A percentile compares a stretch with the other conserved stretches of the same genome.
Evolutionary conservation across 2,329 filamentous ascomycete species (phyloP).

Genomic region (Cladosporium sp.): DNA sequence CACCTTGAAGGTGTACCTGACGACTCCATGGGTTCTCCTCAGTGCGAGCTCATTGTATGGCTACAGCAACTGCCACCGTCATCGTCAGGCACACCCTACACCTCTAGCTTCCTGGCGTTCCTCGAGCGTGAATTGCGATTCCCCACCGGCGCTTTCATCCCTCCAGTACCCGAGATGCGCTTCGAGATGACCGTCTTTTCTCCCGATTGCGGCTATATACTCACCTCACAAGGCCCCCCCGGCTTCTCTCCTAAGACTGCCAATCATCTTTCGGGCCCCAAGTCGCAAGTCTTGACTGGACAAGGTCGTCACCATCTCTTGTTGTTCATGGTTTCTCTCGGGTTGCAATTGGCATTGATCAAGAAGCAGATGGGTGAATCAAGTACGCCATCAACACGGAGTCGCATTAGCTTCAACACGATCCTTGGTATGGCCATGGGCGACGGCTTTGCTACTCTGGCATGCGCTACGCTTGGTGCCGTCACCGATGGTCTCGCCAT

Average conservation of each 20-base stretch:
- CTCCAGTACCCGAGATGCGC: constrained; percentile 51
- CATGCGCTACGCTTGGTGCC: constrained; percentile 55
- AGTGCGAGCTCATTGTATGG: constrained; percentile 88
- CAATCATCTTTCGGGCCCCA: constrained; percentile 57
- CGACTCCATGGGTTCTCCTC: constrained; percentile 63
- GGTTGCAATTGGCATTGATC: constrained; percentile 56
- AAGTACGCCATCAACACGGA: constrained; percentile 64
- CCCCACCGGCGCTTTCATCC: constrained; percentile 58
- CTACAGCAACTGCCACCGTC: constrained; percentile 61
- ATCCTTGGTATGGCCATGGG: constrained; percentile 62
- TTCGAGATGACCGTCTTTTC: constrained; percentile 65
- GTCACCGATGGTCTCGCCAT: constrained; percentile 58
- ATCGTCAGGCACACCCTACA: constrained; percentile 28
- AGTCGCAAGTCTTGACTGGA: constrained; percentile 54
- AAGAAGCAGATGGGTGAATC: constrained; percentile 65
- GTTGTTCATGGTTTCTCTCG: constrained; percentile 51
- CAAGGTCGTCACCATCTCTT: constrained; percentile 54
- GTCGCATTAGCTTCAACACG: constrained; percentile 64
- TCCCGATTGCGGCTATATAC: constrained; percentile 65
- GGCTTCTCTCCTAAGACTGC: constrained; percentile 53
- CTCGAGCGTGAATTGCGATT: constrained; percentile 62
- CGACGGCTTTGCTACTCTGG: constrained; percentile 59
- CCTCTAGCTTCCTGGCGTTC: constrained; percentile 43
- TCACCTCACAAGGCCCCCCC: constrained; percentile 62
- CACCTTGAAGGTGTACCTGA: constrained; percentile 54